A percentile compares a stretch with the other conserved stretches of the same genome.
These are phyloP conservation scores for Neurospora tetrasperma DNA, from an alignment of 495 filamentous ascomycete species.

Conservation along the genomic window DNA sequence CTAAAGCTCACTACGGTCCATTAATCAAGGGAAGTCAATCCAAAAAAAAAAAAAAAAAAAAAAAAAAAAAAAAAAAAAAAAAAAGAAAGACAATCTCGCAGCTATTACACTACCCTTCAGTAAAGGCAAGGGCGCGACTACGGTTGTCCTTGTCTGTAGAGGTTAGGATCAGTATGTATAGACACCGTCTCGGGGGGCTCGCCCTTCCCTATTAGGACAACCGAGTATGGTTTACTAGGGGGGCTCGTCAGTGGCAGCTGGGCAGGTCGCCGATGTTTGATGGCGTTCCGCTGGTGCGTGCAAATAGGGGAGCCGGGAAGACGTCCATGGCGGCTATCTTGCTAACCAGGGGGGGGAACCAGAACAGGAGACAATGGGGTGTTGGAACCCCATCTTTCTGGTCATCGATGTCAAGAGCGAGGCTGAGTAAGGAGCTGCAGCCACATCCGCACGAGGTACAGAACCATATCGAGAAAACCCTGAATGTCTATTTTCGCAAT, in stretches of 20 bases:
- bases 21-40: too few relatives aligned
- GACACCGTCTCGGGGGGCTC: neutral
- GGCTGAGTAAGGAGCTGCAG: constrained; percentile 6
- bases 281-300: neutral
- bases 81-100: neutral
- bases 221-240: constrained; percentile 13
- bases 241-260: neutral
- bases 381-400: neutral
- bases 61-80: neutral
- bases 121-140: neutral
- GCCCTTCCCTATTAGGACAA: constrained; percentile 4
- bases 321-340: neutral
- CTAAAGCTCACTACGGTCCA: neutral
- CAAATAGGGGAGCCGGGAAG: neutral
- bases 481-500: neutral
- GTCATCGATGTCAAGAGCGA: constrained; percentile 1
- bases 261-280: constrained; percentile 18
- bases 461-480: neutral
- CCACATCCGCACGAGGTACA: neutral
- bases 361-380: neutral
- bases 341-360: neutral
- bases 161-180: neutral
- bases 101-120: neutral
- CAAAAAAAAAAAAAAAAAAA: too few relatives aligned
- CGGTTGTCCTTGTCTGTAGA: neutral